A percentile compares a stretch with the other conserved stretches of the same genome.
phyloP scores from a whole-genome alignment of 2,329 filamentous ascomycete genomes.

The Exutisphaerella laricina region DNA sequence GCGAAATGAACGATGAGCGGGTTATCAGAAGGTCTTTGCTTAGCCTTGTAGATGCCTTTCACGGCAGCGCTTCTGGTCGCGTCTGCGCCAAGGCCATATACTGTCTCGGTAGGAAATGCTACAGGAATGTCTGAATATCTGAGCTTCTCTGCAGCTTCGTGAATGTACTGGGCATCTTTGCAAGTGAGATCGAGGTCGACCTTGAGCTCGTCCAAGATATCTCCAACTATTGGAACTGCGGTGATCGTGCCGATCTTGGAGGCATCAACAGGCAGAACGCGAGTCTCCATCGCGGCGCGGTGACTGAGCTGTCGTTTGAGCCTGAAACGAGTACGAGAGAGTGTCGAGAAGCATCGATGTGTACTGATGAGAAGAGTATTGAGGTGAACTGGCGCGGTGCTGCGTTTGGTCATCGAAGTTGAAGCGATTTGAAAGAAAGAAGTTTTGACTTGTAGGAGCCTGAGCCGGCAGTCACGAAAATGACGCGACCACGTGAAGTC shows the following conservation, averaged over 20 bases:
- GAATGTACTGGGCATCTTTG: slow-evolving; percentile 49
- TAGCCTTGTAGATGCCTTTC: slow-evolving; percentile 85
- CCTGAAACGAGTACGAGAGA: too few relatives aligned
- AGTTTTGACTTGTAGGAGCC: too few relatives aligned
- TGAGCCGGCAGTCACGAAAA: too few relatives aligned
- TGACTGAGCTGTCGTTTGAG: too few relatives aligned
- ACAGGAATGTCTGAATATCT: slow-evolving; percentile 66
- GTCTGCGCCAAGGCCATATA: slow-evolving; percentile 95
- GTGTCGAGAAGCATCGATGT: too few relatives aligned
- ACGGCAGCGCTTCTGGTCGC: slow-evolving; percentile 80
- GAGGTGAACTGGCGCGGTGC: too few relatives aligned
- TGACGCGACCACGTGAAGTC: too few relatives aligned
- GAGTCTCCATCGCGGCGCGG: slow-evolving; percentile 31
- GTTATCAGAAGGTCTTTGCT: slow-evolving; percentile 87
- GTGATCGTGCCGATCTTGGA: slow-evolving; percentile 36
- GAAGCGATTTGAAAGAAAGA: too few relatives aligned
- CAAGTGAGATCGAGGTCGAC: slow-evolving; percentile 32
- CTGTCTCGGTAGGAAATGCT: slow-evolving; percentile 94
- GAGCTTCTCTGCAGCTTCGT: slow-evolving; percentile 61
- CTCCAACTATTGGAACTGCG: slow-evolving; percentile 24
- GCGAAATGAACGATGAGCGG: slow-evolving; percentile 90
- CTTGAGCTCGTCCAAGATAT: slow-evolving; percentile 34
- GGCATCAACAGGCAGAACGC: slow-evolving; percentile 38
- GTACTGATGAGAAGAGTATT: too few relatives aligned
- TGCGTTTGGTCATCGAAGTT: too few relatives aligned